Evolutionary conservation across 106 monocot species (phyloP).

Genomic region (Triglochin maritima): DNA sequence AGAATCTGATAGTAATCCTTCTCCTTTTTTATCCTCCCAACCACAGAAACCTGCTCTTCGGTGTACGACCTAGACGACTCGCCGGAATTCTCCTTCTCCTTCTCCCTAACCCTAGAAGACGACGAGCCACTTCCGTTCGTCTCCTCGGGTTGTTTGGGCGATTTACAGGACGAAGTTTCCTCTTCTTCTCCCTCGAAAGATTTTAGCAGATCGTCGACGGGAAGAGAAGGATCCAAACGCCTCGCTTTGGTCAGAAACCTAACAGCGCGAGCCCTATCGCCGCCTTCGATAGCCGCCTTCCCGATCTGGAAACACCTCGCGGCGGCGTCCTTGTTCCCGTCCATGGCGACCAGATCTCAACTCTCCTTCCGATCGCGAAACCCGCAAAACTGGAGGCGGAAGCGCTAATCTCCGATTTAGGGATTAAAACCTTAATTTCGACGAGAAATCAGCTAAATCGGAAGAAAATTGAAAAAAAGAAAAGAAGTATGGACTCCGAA

Average conservation of each 20-base stretch:
- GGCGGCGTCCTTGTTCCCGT: constrained; percentile 96
- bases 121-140: not conserved
- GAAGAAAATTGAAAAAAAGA: too few species aligned
- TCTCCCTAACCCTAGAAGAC: constrained; percentile 1
- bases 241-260: constrained; percentile 76
- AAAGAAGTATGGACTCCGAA: too few species aligned
- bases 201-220: constrained; percentile 54
- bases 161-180: not conserved
- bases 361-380: not conserved
- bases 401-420: too few species aligned
- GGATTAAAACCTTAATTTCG: too few species aligned
- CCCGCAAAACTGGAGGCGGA: not conserved
- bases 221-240: constrained; percentile 74
- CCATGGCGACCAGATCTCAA: constrained; percentile 31
- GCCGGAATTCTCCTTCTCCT: not conserved
- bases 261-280: constrained; percentile 52
- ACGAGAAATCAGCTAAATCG: too few species aligned
- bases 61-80: constrained; percentile 46
- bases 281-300: constrained; percentile 51
- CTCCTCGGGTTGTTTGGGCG: not conserved
- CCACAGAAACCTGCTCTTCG: constrained; percentile 68
- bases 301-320: constrained; percentile 67
- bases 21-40: constrained; percentile 70
- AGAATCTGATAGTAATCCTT: constrained; percentile 92
- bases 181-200: not conserved